Base-by-base conservation (phyloP, 2,329 filamentous ascomycete species). In the Amphichorda felina region DNA sequence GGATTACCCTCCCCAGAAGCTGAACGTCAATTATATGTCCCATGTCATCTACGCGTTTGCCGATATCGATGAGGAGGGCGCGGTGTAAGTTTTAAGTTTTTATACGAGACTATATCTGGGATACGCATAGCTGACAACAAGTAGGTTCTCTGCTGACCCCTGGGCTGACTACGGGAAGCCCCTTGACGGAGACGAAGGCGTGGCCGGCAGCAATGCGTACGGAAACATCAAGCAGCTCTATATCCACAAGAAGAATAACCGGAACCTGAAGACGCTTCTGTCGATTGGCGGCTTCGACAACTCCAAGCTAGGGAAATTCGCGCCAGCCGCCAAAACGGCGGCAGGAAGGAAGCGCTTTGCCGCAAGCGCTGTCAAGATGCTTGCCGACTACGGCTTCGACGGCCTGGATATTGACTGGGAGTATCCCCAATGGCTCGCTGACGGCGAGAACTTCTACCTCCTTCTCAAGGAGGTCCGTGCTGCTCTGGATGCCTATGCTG, bases 181-280 rank as follows among this genome's bases (percentile, higher is more conserved):
- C 49, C 88, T 83, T 46, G 56, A 72, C 0, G 62, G 57, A 9
- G 83, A 89, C 50, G 43, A 66, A 65, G 67, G 67, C 18, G 70
- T 75, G 38, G 41, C 39, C 6, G 61, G 74, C 4, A 73, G 62
- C 39, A 86, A 89, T 49, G 73, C 77, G 34, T 87, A 86, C 48
- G 86, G 86, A 28, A 81, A 75, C 49, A 56, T 86, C 42, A 87
- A 87, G 59, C 82, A 89, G 51, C 62, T 93, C 2, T 84, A 71
- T 53, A 56, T 84, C 2, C 67, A 82, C 35, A 93, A 93, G 64
- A 79, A 86, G 58, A 60, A 68, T 45, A 75, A 93, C 53, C 75
- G 84, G 15, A 74, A 82, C 35, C 57, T 93, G 38, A 93, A 93
- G 57, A 68, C 81, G 2, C 60, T 91, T n/a, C 68, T 91, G 8